A percentile compares a stretch with the other conserved stretches of the same genome.
Evolutionary conservation across 2,329 filamentous ascomycete species (phyloP).

Genomic region (Epichloe sibirici): DNA sequence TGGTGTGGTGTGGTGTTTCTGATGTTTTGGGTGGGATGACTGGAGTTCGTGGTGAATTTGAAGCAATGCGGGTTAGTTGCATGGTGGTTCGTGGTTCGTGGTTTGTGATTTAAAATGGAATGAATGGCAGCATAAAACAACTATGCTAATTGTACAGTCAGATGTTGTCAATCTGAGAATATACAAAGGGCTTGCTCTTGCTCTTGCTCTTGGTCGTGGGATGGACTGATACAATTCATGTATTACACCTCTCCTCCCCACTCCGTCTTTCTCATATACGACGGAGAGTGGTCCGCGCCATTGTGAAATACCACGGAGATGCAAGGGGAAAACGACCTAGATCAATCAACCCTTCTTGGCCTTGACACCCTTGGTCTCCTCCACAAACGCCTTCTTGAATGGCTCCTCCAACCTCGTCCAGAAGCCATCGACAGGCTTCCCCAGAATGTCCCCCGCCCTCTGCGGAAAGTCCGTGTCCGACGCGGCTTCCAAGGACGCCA

Average conservation of each 20-base stretch:
- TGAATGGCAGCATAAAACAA: neutral
- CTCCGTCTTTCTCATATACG: neutral
- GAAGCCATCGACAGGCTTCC: constrained; percentile 29
- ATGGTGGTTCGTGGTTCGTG: neutral
- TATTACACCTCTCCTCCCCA: neutral
- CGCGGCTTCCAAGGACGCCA: constrained; percentile 36
- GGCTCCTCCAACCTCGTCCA: constrained; percentile 30
- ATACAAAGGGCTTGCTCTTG: neutral
- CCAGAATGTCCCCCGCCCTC: constrained; percentile 21
- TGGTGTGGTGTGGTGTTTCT: neutral
- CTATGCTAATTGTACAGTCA: neutral
- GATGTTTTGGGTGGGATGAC: too few relatives aligned
- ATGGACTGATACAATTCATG: too few relatives aligned
- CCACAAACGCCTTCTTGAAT: constrained; percentile 13
- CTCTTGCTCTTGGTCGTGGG: too few relatives aligned
- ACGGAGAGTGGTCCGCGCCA: too few relatives aligned
- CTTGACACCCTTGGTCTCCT: neutral
- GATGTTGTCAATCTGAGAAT: neutral
- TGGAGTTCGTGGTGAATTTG: neutral
- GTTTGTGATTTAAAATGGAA: neutral
- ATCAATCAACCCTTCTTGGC: neutral
- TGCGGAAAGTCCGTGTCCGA: constrained; percentile 29
- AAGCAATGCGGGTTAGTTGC: neutral
- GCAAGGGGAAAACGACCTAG: too few relatives aligned
- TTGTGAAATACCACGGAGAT: too few relatives aligned